Evolutionary conservation across 768 basidiomycete genomes (phyloP), one percentile per base, ranked within the genome.

Genomic region (Pulveroboletus sp.): DNA sequence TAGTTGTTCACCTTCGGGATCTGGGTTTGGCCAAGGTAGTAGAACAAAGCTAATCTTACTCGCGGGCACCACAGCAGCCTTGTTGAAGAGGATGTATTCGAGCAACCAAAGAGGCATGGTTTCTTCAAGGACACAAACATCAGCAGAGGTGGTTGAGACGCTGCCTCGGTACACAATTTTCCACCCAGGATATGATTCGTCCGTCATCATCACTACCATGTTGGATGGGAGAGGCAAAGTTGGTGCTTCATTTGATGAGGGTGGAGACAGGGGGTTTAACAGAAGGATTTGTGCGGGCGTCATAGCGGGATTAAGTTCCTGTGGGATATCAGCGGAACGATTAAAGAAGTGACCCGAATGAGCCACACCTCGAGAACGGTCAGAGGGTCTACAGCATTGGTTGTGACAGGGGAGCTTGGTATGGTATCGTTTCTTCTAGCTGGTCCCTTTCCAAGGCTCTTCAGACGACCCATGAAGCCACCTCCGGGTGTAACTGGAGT

Each of bases 41-140:
- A 99, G 68, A 17, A 95, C 81, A 63, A 98, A 99, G 58, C 92
- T 90, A 37, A 97, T 64, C 72, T 98, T 99, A 44, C 78, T 72
- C 6, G 77, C 72, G 14, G 81, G 78, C 0, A 74, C 60, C 23
- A 76, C 56, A 13, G 78, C 70, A 47, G 75, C 70, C 61, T 79
- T 82, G 56, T 87, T 86, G 13, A 82, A 68, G 32, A 97, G 74
- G 32, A 97, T 69, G 59, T 86, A 95, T 65, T 97, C 91, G 43
- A 92, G 71, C 41, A 96, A 70, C 95, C 95, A 98, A 56, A 83
- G 61, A 4, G 95, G 95, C 75, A 92, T 82, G 32, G 71, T 76
- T 59, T 83, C 80, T 68, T 96, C 93, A 30, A 97, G 72, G 13
- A 65, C 53, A 34, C 71, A 65, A 46, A 72, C 58, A 47, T 86